phyloP scores from a whole-genome alignment of 768 basidiomycete genomes.

The Lactarius psammicola region DNA sequence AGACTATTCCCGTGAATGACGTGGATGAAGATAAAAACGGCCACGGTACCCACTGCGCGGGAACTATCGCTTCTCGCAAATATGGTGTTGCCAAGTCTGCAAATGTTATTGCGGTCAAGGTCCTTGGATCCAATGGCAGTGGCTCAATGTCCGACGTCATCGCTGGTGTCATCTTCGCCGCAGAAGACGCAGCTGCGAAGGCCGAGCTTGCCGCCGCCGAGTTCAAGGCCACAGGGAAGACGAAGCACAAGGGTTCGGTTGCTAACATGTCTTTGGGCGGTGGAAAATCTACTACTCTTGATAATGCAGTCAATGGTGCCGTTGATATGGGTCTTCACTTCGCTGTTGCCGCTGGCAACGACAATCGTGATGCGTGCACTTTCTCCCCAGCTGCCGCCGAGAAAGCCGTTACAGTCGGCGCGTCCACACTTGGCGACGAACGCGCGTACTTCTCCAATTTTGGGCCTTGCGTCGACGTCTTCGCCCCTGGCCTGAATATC shows the following conservation, averaged over 20 bases:
- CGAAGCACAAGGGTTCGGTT: slow-evolving; percentile 88
- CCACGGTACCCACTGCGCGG: slow-evolving; percentile 93
- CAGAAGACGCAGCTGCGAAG: slow-evolving; percentile 50
- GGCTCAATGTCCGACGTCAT: slow-evolving; percentile 96
- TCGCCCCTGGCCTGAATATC: slow-evolving; percentile 88
- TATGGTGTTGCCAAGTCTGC: slow-evolving; percentile 97
- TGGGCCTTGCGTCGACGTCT: slow-evolving; percentile 88
- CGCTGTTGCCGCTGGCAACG: slow-evolving; percentile 92
- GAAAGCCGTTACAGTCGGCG: slow-evolving; percentile 93
- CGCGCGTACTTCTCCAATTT: slow-evolving; percentile 93
- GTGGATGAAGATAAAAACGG: slow-evolving; percentile 91
- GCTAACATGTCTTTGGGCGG: slow-evolving; percentile 98
- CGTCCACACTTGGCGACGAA: slow-evolving; percentile 76
- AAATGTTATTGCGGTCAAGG: slow-evolving; percentile 86
- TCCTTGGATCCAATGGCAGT: slow-evolving; percentile 90
- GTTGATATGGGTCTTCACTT: slow-evolving; percentile 88
- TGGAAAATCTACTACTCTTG: slow-evolving; percentile 83
- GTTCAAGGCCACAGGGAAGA: slow-evolving; percentile 67
- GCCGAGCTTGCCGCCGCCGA: slow-evolving; percentile 63
- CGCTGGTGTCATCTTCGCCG: slow-evolving; percentile 82
- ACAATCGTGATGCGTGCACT: slow-evolving; percentile 84
- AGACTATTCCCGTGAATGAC: slow-evolving; percentile 83
- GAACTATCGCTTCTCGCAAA: slow-evolving; percentile 89
- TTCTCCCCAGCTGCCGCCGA: slow-evolving; percentile 91
- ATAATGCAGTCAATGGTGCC: slow-evolving; percentile 81